Conservation (phyloP, 2,329 filamentous ascomycete genomes). For the Apiospora arundinis region DNA sequence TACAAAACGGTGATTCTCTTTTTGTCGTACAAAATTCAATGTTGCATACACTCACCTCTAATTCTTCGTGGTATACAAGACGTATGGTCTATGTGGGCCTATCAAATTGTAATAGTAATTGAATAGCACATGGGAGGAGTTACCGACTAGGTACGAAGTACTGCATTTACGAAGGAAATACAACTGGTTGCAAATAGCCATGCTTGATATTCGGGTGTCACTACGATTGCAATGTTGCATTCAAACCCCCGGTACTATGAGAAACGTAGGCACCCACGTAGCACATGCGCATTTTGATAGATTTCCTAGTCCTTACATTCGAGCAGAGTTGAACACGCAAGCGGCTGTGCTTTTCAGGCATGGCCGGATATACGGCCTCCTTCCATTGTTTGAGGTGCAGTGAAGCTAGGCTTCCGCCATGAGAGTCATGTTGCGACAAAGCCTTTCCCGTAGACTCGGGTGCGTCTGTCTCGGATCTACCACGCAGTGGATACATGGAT, state of each 20-base stretch:
- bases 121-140: neutral
- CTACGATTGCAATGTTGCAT: neutral
- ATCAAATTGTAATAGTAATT: too few species aligned
- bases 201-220: neutral
- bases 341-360: neutral
- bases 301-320: neutral
- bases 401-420: neutral
- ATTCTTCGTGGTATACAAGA: too few species aligned
- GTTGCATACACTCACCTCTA: too few species aligned
- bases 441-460: neutral
- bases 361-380: neutral
- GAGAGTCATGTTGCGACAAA: neutral
- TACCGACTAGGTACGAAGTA: neutral
- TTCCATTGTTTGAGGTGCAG: neutral
- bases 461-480: neutral
- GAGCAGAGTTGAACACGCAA: neutral
- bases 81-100: too few species aligned
- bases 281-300: neutral
- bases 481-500: too few species aligned
- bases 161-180: neutral
- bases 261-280: neutral
- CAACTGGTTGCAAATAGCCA: neutral
- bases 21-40: neutral
- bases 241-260: neutral
- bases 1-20: neutral